Evolutionary conservation across 495 filamentous ascomycete species (phyloP), one percentile per base, ranked within the genome.

Genomic region (Hyphodiscus hymeniophilus): DNA sequence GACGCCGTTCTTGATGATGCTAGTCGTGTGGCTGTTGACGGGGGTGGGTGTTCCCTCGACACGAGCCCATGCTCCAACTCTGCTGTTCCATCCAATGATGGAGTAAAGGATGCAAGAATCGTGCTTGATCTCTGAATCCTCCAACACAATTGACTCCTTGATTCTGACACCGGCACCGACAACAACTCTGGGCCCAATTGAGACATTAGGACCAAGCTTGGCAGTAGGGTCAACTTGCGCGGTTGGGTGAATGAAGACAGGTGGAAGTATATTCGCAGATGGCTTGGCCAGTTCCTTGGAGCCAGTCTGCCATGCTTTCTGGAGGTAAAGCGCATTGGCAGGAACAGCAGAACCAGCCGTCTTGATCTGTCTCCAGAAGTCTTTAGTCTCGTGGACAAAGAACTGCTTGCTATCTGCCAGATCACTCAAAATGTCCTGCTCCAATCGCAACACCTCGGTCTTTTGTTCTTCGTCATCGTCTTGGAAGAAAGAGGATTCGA

Each of bases 301-400:
- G 50, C 80, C 81, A 20, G 73, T 76, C 67, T 97, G 94, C 70
- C 82, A 84, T 5, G 92, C 94, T 71, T 97, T 91, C 63, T 90
- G 87, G 33, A 99, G 80, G 69, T 99, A 99, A 2, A 99, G 80
- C 1, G 92, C 94, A 62, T 99, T 97, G 49, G 92, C 92, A 8
- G 92, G 94, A 47, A 99, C 89, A 41, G 92, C 92, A 17, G 92
- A 97, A 33, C 94, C 94, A 40, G 92, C 92, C 4, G 94, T 95
- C 78, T 99, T 99, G 76, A 99, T 97, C 74, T 99, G 92, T 47
- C 92, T 90, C 92, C 92, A 99, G 70, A 99, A 99, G 61, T 95
- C 92, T 70, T 95, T 94, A 36, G 92, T 97, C 69, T 99, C 92
- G 65, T 95, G 84, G 16, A 97, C 94, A 66, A 87, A 99, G 75